Evolutionary conservation across 75 land plant species (phyloP).

Genomic region (Pinus albicaulis): DNA sequence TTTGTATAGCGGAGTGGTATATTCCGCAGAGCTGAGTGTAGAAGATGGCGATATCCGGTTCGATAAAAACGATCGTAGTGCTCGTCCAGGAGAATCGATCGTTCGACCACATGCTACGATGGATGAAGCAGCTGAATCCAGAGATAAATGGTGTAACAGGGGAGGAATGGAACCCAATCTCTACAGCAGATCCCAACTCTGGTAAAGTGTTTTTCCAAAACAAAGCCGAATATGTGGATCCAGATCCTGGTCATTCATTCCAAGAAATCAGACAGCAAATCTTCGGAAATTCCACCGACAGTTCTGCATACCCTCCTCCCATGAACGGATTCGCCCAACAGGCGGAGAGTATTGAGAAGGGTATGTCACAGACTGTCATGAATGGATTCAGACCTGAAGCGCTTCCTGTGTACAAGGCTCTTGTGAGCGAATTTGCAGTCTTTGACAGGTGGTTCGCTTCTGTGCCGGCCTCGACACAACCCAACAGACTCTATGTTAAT

Average conservation of each 20-base stretch:
- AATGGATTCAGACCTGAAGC: slow-evolving; percentile 75
- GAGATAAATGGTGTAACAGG: slow-evolving; percentile 57
- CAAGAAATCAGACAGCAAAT: slow-evolving; percentile 82
- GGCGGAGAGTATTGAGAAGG: slow-evolving; percentile 44
- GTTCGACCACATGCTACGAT: slow-evolving; percentile 96
- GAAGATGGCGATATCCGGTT: too few species aligned
- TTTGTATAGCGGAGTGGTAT: too few species aligned
- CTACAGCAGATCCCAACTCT: slow-evolving; percentile 52
- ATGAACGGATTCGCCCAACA: slow-evolving; percentile 90
- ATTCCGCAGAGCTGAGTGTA: background rate
- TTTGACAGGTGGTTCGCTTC: slow-evolving; percentile 94
- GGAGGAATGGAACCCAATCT: slow-evolving; percentile 57
- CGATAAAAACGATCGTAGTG: slow-evolving; percentile 48
- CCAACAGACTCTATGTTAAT: slow-evolving; percentile 84
- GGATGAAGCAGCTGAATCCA: slow-evolving; percentile 83
- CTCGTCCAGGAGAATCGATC: slow-evolving; percentile 94
- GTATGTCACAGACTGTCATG: slow-evolving; percentile 73
- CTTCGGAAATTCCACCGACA: slow-evolving; percentile 42
- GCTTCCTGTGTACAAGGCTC: slow-evolving; percentile 72
- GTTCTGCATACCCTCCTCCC: slow-evolving; percentile 33
- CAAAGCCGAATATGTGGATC: slow-evolving; percentile 67
- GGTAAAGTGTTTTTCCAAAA: slow-evolving; percentile 47
- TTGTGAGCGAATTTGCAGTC: slow-evolving; percentile 71
- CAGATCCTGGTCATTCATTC: slow-evolving; percentile 94
- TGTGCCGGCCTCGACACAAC: slow-evolving; percentile 87